Percentiles rank a stretch among this genome's conserved stretches.
phyloP scores from a whole-genome alignment of 306 rosid genomes.

The Gleditsia sinensis region DNA sequence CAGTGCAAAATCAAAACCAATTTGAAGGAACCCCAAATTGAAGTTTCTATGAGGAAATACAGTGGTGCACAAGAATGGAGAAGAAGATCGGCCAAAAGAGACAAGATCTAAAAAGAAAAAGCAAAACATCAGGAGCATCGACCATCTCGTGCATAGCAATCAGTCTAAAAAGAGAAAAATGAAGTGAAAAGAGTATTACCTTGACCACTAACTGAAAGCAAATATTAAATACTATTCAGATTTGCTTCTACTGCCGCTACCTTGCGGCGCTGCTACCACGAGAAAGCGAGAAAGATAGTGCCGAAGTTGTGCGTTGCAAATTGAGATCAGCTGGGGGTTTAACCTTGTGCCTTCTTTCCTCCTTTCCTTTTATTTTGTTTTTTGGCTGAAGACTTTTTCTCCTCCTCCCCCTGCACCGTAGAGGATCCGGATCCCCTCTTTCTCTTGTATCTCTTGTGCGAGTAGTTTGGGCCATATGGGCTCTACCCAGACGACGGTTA shows the following conservation, averaged over 20 bases:
- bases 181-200: slow-evolving; percentile 29
- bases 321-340: background rate
- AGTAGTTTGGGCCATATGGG: too few relatives aligned
- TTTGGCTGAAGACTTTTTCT: too few relatives aligned
- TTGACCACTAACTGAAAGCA: slow-evolving; percentile 32
- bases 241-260: slow-evolving; percentile 40
- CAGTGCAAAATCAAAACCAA: background rate
- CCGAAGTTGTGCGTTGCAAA: background rate
- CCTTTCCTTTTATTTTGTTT: background rate
- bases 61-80: background rate
- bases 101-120: slow-evolving; percentile 45
- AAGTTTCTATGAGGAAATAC: background rate
- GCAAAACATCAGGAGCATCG: background rate
- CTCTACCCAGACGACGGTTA: too few relatives aligned
- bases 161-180: background rate
- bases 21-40: background rate
- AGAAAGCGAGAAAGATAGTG: background rate
- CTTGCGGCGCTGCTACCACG: slow-evolving; percentile 42
- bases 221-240: slow-evolving; percentile 18
- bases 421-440: too few relatives aligned
- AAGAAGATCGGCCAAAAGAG: slow-evolving; percentile 14
- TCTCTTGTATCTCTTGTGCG: too few relatives aligned
- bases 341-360: background rate
- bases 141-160: background rate
- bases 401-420: too few relatives aligned